Evolutionary conservation across 164 flowering plant genomes (phyloP), one percentile per base, ranked within the genome.

Genomic region (Warburgia ugandensis): DNA sequence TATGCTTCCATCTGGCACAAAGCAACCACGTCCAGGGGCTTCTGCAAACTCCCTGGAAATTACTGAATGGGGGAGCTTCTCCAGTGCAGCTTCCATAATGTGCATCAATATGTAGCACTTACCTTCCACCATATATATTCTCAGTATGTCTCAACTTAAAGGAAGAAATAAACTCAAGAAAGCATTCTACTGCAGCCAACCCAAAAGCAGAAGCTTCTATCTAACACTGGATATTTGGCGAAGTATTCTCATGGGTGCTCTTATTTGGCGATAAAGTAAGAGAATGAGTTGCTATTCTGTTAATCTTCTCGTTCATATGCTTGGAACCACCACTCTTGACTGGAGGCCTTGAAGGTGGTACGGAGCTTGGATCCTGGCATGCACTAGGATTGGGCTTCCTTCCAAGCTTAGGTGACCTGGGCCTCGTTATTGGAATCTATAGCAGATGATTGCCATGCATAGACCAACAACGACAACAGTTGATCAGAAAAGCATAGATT

Each of bases 161-260:
- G n/a, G n/a, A n/a, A n/a, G n/a, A n/a, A n/a, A n/a, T n/a, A n/a
- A n/a, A n/a, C n/a, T n/a, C n/a, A n/a, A n/a, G n/a, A n/a, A n/a
- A n/a, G n/a, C n/a, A n/a, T n/a, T n/a, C n/a, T n/a, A n/a, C n/a
- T n/a, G n/a, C 5, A n/a, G 16, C 6, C 21, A 26, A 21, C n/a
- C 41, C 41, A 5, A 42, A 10, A 29, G 45, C 30, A 29, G 10
- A 52, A 41, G 21, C 48, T 42, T 41, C 27, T 19, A 21, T 26
- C 52, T 69, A 76, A 30, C 30, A 39, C 62, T 69, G 79, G 64
- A 82, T 78, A 62, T 81, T 85, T 35, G 94, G 89, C 29, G 89
- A 77, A 50, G 77, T 62, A 73, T 81, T 81, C 60, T 81, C 83
- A 45, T 54, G 67, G 19, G 56, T 55, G 25, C 39, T 70, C 63